Base-by-base conservation (phyloP, 2,329 filamentous ascomycete genomes). In the Ophiostoma angusticollis region DNA sequence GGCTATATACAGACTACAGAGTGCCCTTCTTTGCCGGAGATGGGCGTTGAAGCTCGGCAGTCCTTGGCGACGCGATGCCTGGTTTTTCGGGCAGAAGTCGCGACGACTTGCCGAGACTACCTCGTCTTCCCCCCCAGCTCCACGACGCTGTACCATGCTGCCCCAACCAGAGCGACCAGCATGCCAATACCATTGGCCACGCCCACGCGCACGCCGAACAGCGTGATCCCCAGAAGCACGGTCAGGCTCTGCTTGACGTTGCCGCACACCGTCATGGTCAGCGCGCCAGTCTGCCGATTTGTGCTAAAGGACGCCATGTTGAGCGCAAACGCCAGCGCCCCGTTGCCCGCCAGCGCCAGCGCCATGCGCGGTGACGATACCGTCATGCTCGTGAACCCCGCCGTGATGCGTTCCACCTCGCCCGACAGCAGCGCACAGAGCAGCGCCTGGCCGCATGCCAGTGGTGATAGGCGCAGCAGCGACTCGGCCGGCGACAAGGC, bases 401-500 rank as follows among this genome's bases (percentile, higher is more conserved):
- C 18, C 6, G 35, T 43, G 24, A 40, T 40, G 35, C 50, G 34
- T 52, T 52, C 45, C 9, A 72, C 52, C 53, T 79, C 74, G 41
- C 72, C 72, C 13, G 62, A 65, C 18, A 63, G 56, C 35, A 60
- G 56, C 17, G 70, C 68, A 53, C 65, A 73, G 30, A 64, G 49
- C 31, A 74, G 47, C 13, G 69, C 68, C 54, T 75, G 71, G 23
- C 67, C 50, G 25, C 65, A 68, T 8, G 74, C 74, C 6, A 78
- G 62, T 2, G 73, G 74, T 12, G 70, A 74, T 68, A 78, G 72
- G 53, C 72, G 67, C 50, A 73, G 63, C 19, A 78, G 65, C 18
- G 77, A 64, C 50, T 79, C 74, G 45, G 76, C 60, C 2, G 72
- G 66, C 1, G 70, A 67, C 5, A 78, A 65, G 17, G 66, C 63